Base-by-base conservation (phyloP, 2,329 filamentous ascomycete species). In the Botrytis tulipae region DNA sequence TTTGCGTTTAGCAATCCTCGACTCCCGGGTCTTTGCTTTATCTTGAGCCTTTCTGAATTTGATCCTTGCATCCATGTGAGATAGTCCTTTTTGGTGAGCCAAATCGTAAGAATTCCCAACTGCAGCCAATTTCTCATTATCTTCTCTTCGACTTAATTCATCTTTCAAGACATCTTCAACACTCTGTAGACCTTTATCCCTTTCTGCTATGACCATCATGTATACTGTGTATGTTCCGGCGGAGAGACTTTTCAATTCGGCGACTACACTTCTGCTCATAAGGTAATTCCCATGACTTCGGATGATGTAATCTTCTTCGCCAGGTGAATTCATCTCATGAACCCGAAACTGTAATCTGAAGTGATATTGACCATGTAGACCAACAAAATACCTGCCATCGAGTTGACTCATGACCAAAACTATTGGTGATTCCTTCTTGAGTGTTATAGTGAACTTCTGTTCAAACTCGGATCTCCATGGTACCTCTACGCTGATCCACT, bases 391-490 rank as follows among this genome's bases (percentile, higher is more conserved):
- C 35, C 89, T 84, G 46, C 85, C 83, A 78, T 91, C 89, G 29
- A 91, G 86, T 80, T 91, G 89, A 8, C 88, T 88, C 2, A 91
- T 83, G 0, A 89, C 87, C 5, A 91, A 80, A 29, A 91, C 86
- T 2, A 91, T 82, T 0, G 88, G 88, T 0, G 88, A 88, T 48
- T 88, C 83, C 70, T 87, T 85, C 32, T 85, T 85, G 12, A 91
- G 80, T 65, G 84, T 85, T 78, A 91, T 86, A 73, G 87, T 84
- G 78, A 90, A 91, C 78, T 88, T 89, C 71, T 89, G 85, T 76
- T 89, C 87, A 79, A 89, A 91, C 71, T 89, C 85, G 1, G 86
- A 82, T 78, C 87, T 88, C 88, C 89, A 91, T 0, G 88, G 87
- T 1, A 91, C 89, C 46, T 88, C 85, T 16, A 90, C 85, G 2